A percentile compares a stretch with the other conserved stretches of the same genome.
phyloP scores from a whole-genome alignment of 2,329 filamentous ascomycete species.

The Colletotrichum costaricense region DNA sequence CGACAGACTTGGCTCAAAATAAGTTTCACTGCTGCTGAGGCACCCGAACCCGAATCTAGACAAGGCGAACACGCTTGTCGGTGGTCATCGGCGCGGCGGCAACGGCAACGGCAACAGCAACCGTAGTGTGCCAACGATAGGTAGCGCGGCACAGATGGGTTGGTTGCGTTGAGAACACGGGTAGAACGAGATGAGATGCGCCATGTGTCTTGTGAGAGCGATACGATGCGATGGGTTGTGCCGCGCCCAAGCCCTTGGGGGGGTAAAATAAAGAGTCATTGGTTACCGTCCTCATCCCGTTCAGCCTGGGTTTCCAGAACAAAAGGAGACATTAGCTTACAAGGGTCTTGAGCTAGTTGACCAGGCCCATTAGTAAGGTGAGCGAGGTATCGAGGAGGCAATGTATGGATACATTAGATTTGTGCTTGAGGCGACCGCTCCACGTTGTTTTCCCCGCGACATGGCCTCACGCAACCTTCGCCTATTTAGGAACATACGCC shows the following conservation, averaged over 20 bases:
- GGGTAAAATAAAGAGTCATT: not conserved
- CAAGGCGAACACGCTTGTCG: not conserved
- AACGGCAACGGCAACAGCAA: not conserved
- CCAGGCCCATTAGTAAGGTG: not conserved
- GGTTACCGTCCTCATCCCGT: not conserved
- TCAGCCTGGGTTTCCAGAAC: not conserved
- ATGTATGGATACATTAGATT: not conserved
- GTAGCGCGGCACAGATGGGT: not conserved
- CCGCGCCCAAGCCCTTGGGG: not conserved
- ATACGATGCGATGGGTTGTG: slow-evolving; percentile 9
- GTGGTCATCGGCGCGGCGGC: not conserved
- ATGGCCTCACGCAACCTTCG: not conserved
- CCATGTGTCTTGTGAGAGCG: not conserved
- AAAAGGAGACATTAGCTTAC: not conserved
- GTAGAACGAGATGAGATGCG: not conserved
- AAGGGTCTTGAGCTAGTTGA: not conserved
- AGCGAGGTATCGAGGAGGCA: not conserved
- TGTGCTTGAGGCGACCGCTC: not conserved
- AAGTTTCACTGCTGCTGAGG: not conserved
- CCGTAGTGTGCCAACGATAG: not conserved
- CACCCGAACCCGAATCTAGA: not conserved
- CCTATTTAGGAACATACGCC: not conserved
- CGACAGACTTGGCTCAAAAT: not conserved
- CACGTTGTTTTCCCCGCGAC: too few species aligned
- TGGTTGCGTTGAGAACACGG: not conserved